These are phyloP conservation scores for Syncephalis plumigaleata DNA, from an alignment of 371 early-diverging fungal genomes.

Conservation along the genomic window DNA sequence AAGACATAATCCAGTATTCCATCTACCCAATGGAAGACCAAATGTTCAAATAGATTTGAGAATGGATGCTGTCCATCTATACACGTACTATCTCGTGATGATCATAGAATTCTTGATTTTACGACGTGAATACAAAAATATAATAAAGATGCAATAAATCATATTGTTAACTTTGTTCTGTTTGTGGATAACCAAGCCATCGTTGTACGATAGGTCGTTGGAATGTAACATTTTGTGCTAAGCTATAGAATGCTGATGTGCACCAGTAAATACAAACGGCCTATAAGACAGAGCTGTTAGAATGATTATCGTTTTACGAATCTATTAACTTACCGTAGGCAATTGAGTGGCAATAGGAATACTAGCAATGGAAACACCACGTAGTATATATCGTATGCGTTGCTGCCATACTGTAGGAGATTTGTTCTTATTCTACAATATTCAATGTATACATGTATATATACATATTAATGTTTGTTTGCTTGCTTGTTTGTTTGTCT, in stretches of 20 bases:
- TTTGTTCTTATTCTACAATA: slow-evolving; percentile 23
- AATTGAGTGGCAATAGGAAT: slow-evolving; percentile 49
- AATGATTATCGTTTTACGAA: neutral
- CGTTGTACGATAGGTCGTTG: slow-evolving; percentile 15
- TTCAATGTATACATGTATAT: slow-evolving; percentile 15
- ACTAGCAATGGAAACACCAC: slow-evolving; percentile 35
- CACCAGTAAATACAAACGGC: slow-evolving; percentile 42
- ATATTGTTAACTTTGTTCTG: too few species aligned
- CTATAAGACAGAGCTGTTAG: slow-evolving; percentile 3
- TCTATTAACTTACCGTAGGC: slow-evolving; percentile 31
- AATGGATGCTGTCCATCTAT: too few species aligned
- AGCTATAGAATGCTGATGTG: slow-evolving; percentile 38
- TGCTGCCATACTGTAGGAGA: slow-evolving; percentile 23
- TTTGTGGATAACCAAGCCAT: too few species aligned
- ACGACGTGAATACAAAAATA: too few species aligned
- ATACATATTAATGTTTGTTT: too few species aligned
- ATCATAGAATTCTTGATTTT: too few species aligned
- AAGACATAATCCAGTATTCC: too few species aligned
- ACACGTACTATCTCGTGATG: too few species aligned
- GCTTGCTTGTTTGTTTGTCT: neutral
- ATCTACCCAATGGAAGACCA: too few species aligned
- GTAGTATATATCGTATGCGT: slow-evolving; percentile 28
- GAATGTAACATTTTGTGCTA: slow-evolving; percentile 32
- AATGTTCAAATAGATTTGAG: too few species aligned
- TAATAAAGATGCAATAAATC: too few species aligned